phyloP scores from a whole-genome alignment of 257 asterid genomes.

The Asclepias syriaca region DNA sequence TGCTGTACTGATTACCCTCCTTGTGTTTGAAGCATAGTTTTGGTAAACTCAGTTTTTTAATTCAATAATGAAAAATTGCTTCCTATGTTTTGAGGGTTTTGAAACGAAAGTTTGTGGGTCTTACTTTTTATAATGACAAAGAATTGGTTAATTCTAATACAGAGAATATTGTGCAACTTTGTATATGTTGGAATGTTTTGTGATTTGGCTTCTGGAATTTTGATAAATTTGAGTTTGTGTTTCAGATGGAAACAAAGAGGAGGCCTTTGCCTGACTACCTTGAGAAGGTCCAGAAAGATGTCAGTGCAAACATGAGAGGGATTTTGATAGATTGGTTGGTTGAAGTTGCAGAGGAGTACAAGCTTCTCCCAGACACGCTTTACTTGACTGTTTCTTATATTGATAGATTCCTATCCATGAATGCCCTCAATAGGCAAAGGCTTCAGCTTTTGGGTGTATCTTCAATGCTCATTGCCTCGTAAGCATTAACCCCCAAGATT shows the following conservation, averaged over 20 bases:
- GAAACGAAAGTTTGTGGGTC: background rate
- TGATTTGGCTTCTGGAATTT: background rate
- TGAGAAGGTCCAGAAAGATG: slow-evolving; percentile 62
- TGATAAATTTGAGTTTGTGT: slow-evolving; percentile 7
- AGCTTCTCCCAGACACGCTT: slow-evolving; percentile 72
- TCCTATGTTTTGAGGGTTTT: background rate
- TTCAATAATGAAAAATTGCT: background rate
- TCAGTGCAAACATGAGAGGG: slow-evolving; percentile 82
- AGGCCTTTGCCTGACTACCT: slow-evolving; percentile 54
- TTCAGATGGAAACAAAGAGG: slow-evolving; percentile 58
- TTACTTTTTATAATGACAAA: background rate
- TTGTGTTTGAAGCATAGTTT: too few species aligned
- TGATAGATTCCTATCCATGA: slow-evolving; percentile 60
- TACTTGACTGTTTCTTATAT: slow-evolving; percentile 61
- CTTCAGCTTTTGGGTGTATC: slow-evolving; percentile 97
- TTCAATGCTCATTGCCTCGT: slow-evolving; percentile 98
- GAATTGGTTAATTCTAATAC: background rate
- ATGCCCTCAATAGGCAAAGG: slow-evolving; percentile 38
- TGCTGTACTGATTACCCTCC: background rate
- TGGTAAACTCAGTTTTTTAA: background rate
- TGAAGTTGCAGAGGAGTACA: slow-evolving; percentile 86
- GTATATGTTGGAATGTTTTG: background rate
- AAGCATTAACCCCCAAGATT: slow-evolving; percentile 24
- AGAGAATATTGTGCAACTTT: background rate
- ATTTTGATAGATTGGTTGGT: slow-evolving; percentile 88